These are phyloP conservation scores for Mortierella sp. DNA, from an alignment of 371 early-diverging fungal genomes.

Conservation along the genomic window DNA sequence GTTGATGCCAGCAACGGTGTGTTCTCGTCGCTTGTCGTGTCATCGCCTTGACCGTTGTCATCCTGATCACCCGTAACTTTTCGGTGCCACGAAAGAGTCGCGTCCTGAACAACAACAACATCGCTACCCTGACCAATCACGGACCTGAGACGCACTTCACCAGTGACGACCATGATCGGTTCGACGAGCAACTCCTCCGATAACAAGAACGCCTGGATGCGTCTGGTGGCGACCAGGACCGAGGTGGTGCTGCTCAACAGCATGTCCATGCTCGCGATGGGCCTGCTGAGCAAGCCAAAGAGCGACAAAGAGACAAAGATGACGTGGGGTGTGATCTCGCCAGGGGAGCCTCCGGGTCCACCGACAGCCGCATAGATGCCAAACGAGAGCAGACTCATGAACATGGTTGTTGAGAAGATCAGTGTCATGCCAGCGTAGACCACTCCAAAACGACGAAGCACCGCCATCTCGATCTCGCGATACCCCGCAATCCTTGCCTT, in stretches of 20 bases:
- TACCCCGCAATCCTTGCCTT: slow-evolving; percentile 40
- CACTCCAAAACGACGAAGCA: slow-evolving; percentile 29
- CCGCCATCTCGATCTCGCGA: slow-evolving; percentile 26
- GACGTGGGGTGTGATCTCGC: slow-evolving; percentile 72
- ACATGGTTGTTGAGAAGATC: slow-evolving; percentile 49
- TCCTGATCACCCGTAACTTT: background rate
- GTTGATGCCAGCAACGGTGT: slow-evolving; percentile 16
- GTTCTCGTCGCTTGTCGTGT: slow-evolving; percentile 1
- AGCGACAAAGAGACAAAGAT: slow-evolving; percentile 92
- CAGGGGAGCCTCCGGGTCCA: slow-evolving; percentile 72
- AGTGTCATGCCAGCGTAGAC: slow-evolving; percentile 62
- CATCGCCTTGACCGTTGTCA: too few species aligned
- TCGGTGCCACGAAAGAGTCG: slow-evolving; percentile 31
- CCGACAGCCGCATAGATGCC: slow-evolving; percentile 88
- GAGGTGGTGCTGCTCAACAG: slow-evolving; percentile 27
- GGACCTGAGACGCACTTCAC: too few species aligned
- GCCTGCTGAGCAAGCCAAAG: slow-evolving; percentile 93
- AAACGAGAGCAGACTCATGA: slow-evolving; percentile 81
- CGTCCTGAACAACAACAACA: slow-evolving; percentile 15
- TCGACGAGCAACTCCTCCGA: slow-evolving; percentile 39
- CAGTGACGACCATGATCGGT: too few species aligned
- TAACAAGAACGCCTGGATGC: slow-evolving; percentile 44
- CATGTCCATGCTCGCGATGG: slow-evolving; percentile 67
- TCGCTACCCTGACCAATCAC: background rate
- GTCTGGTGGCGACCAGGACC: slow-evolving; percentile 32